Evolutionary conservation across 2,329 filamentous ascomycete genomes (phyloP), one percentile per base, ranked within the genome.

Genomic region (Curvularia hawaiiensis): DNA sequence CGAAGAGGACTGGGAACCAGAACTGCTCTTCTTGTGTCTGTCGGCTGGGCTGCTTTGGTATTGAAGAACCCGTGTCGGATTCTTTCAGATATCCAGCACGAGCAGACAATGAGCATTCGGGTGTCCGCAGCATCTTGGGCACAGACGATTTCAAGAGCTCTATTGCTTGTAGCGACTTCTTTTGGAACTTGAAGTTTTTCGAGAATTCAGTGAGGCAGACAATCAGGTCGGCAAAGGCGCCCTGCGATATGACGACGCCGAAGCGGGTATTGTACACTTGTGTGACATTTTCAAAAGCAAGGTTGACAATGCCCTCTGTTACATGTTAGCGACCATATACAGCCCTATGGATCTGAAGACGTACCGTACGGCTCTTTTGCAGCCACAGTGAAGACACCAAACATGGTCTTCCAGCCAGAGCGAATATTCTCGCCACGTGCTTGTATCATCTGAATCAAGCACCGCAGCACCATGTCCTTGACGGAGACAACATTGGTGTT

Each of bases 381-480:
- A 28, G 96, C 95, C 38, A 98, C 92, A 1, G 94, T 97, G 73
- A 99, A 99, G 30, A 97, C 94, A 4, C 94, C 95, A 77, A 99
- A 98, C 94, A 99, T 99, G 20, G 96, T 98, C 73, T 95, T 90
- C 95, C 95, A 99, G 5, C 95, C 95, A 39, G 93, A 97, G 51
- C 94, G 89, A 71, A 99, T 99, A 67, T 98, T 98, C 77, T 97
- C 90, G 6, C 96, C 96, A 56, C 91, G 86, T 31, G 94, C 93
- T 79, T 99, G 95, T 47, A 99, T 97, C 96, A 99, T 99, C 77
- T 99, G 96, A 55, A 97, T 96, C 60, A 99, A 81, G 73, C 96
- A 99, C 43, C 94, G 88, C 24, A 99, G 81, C 45, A 97, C 92
- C 90, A 99, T 94, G 68, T 99, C 95, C 77, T 99, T 99, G 68